phyloP scores from a whole-genome alignment of 805 yeast species.

The Millerago galiae region DNA sequence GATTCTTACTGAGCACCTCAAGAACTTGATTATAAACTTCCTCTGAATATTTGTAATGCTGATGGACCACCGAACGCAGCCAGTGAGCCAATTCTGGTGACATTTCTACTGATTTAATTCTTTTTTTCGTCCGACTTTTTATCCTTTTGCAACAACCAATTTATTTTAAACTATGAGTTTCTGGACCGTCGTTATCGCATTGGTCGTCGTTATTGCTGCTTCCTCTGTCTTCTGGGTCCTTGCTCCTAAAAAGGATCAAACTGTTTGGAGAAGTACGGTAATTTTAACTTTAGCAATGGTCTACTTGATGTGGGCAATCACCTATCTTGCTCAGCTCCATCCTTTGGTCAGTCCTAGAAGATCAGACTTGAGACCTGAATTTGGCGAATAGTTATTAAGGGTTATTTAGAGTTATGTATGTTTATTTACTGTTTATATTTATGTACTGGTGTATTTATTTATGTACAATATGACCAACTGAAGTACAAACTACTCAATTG shows the following conservation, averaged over 20 bases:
- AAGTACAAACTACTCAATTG: too few species aligned
- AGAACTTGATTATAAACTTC: slow-evolving; percentile 58
- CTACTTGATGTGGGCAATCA: slow-evolving; percentile 88
- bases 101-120: too few species aligned
- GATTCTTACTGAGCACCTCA: slow-evolving; percentile 42
- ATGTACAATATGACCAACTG: too few species aligned
- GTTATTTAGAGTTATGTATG: too few species aligned
- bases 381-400: neutral
- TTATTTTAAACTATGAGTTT: slow-evolving; percentile 3
- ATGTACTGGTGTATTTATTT: too few species aligned
- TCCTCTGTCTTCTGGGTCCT: slow-evolving; percentile 72
- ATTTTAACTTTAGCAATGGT: slow-evolving; percentile 70
- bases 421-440: too few species aligned
- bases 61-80: slow-evolving; percentile 1
- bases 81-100: neutral
- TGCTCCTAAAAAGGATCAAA: slow-evolving; percentile 78
- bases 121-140: too few species aligned
- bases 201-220: slow-evolving; percentile 49
- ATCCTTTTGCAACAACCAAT: neutral
- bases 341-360: slow-evolving; percentile 89
- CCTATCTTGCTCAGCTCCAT: slow-evolving; percentile 79
- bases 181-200: slow-evolving; percentile 53
- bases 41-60: slow-evolving; percentile 54
- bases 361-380: slow-evolving; percentile 84
- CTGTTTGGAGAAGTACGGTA: slow-evolving; percentile 71